Percentiles rank a stretch among this genome's conserved stretches.
These are phyloP conservation scores for Cyclotella sp. DNA, from an alignment of 108 stramenopile genomes.

Conservation along the genomic window DNA sequence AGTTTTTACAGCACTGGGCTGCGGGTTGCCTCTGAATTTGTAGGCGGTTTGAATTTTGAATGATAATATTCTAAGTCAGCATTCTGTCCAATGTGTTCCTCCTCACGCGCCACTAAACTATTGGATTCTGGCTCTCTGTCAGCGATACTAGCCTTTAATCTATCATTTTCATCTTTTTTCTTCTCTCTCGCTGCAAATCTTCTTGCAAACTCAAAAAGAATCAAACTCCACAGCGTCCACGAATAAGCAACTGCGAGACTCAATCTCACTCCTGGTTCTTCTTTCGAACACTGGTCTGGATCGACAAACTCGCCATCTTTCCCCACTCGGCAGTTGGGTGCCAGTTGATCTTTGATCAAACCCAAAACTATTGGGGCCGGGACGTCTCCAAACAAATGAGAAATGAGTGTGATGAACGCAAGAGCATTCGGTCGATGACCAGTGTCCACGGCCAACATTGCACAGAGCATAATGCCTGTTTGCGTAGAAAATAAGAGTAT, in stretches of 20 bases:
- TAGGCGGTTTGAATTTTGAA: conserved; percentile 41
- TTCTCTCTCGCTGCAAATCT: conserved; percentile 43
- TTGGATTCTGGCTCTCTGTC: not conserved
- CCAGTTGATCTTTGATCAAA: conserved; percentile 50
- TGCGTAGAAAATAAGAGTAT: conserved; percentile 54
- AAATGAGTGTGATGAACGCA: conserved; percentile 49
- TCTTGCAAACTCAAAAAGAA: conserved; percentile 50
- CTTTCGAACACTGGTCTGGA: conserved; percentile 33
- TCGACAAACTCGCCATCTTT: conserved; percentile 42
- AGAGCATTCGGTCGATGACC: conserved; percentile 55
- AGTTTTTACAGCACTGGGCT: too few relatives aligned
- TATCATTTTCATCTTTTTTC: conserved; percentile 6
- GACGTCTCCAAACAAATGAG: conserved; percentile 50
- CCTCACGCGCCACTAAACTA: conserved; percentile 6
- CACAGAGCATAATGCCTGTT: conserved; percentile 44
- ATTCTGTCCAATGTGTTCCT: conserved; percentile 14
- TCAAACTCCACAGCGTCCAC: conserved; percentile 44
- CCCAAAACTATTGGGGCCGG: conserved; percentile 50
- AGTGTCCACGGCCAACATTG: conserved; percentile 48
- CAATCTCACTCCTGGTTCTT: conserved; percentile 40
- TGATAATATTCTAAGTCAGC: conserved; percentile 41
- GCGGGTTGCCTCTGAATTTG: not conserved
- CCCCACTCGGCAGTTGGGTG: conserved; percentile 49
- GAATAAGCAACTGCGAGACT: conserved; percentile 50
- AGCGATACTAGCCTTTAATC: not conserved